Percentiles rank a stretch among this genome's conserved stretches.
Conservation (phyloP, 805 yeast genomes). For the Zygoascus flipseniorum region DNA sequence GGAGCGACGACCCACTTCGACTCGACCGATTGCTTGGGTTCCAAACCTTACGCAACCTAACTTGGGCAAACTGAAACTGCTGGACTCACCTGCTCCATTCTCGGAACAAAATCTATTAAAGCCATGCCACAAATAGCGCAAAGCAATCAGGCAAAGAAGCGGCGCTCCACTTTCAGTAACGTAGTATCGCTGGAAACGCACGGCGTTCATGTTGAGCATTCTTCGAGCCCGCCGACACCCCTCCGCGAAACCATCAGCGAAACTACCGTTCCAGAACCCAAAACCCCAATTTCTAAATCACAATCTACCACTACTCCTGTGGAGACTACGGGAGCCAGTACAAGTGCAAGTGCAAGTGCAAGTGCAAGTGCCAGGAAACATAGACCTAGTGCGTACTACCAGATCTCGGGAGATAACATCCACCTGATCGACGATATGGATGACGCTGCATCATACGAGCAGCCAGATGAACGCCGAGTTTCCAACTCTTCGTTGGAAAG, state of each 20-base stretch:
- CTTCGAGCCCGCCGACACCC: background rate
- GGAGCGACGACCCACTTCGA: background rate
- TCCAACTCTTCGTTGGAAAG: conserved; percentile 11
- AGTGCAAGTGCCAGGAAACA: background rate
- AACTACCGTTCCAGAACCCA: background rate
- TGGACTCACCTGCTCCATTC: no score
- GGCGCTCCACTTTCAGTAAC: conserved; percentile 16
- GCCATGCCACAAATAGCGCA: background rate
- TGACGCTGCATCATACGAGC: background rate
- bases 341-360: background rate
- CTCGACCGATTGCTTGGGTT: background rate
- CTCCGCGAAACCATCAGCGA: background rate
- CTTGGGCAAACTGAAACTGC: no score
- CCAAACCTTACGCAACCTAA: background rate
- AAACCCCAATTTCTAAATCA: background rate
- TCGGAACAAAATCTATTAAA: no score
- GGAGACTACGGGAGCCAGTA: background rate
- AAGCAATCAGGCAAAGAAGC: conserved; percentile 2
- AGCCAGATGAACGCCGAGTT: background rate
- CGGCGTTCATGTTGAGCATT: conserved; percentile 3
- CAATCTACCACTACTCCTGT: background rate
- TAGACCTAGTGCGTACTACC: conserved; percentile 8
- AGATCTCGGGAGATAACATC: conserved; percentile 11
- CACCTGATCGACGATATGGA: conserved; percentile 7
- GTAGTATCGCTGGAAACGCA: conserved; percentile 13